Conservation (phyloP, 805 yeast genomes). For the Metschnikowia borealis region DNA sequence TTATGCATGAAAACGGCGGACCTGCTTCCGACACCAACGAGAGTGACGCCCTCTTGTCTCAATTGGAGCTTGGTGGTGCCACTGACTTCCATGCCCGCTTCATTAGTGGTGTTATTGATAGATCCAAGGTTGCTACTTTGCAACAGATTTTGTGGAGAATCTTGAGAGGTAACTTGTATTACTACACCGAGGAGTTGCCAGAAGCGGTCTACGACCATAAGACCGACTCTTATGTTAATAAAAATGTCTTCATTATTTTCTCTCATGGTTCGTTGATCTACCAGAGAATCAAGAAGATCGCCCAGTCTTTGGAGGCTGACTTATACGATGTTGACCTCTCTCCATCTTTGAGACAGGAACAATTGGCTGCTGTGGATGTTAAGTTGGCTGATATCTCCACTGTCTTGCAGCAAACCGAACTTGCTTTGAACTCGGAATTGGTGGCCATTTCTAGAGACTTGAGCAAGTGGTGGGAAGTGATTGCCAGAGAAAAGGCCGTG, state of each 20-base stretch:
- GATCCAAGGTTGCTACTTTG: constrained; percentile 63
- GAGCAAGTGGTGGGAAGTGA: constrained; percentile 44
- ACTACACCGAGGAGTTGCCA: constrained; percentile 68
- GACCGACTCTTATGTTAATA: constrained; percentile 54
- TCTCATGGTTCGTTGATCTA: constrained; percentile 82
- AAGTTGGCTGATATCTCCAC: constrained; percentile 33
- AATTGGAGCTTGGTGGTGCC: constrained; percentile 35
- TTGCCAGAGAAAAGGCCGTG: constrained; percentile 77
- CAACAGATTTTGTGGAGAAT: constrained; percentile 90
- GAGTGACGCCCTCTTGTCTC: constrained; percentile 35
- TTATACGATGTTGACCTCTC: constrained; percentile 55
- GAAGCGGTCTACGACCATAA: constrained; percentile 64
- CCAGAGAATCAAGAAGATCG: constrained; percentile 70
- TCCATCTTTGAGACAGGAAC: constrained; percentile 26
- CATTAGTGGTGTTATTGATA: constrained; percentile 77
- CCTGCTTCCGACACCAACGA: constrained; percentile 22
- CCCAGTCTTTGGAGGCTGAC: constrained; percentile 86
- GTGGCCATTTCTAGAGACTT: constrained; percentile 72
- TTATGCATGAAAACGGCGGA: constrained; percentile 30
- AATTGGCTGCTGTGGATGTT: constrained; percentile 24
- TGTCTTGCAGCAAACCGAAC: constrained; percentile 31
- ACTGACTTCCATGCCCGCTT: constrained; percentile 37
- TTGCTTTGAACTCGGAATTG: constrained; percentile 56
- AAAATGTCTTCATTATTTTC: constrained; percentile 82
- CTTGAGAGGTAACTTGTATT: constrained; percentile 84